Percentiles rank a stretch among this genome's conserved stretches.
Conservation (phyloP, 345 rosid species). For the Cardiospermum halicacabum region DNA sequence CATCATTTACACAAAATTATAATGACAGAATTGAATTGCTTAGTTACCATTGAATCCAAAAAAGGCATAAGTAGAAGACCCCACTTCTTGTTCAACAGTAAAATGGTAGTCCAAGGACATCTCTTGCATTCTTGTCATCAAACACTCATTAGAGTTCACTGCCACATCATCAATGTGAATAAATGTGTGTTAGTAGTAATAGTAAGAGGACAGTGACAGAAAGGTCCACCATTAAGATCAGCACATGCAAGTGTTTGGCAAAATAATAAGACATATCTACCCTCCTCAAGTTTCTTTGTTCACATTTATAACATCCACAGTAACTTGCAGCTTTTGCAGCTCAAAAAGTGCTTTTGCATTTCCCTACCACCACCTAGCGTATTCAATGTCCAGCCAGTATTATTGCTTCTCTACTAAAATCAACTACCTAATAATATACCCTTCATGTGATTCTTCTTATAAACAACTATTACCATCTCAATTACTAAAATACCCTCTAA, state of each 20-base stretch:
- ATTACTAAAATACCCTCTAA: too few relatives aligned
- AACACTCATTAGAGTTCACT: slow-evolving; percentile 90
- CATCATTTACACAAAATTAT: not conserved
- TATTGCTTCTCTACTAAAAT: not conserved
- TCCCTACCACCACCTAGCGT: slow-evolving; percentile 7
- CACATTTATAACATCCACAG: slow-evolving; percentile 13
- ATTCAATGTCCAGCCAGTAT: not conserved
- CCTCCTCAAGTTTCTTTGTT: slow-evolving; percentile 15
- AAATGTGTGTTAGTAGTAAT: slow-evolving; percentile 23
- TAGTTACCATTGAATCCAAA: slow-evolving; percentile 85
- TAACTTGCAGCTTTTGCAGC: slow-evolving; percentile 27
- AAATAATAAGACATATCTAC: slow-evolving; percentile 15
- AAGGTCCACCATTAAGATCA: slow-evolving; percentile 34
- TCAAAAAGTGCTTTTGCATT: slow-evolving; percentile 1
- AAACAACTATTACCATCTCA: too few relatives aligned
- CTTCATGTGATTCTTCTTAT: not conserved
- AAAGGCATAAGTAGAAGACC: slow-evolving; percentile 88
- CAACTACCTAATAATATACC: not conserved
- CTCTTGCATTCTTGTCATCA: slow-evolving; percentile 99
- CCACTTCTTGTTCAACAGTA: slow-evolving; percentile 94
- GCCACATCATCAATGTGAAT: slow-evolving; percentile 17
- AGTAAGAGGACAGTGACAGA: slow-evolving; percentile 20
- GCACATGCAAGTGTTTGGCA: slow-evolving; percentile 47
- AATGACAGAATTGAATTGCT: not conserved
- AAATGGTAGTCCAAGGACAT: slow-evolving; percentile 97